Percentiles rank a stretch among this genome's conserved stretches.
phyloP scores from a whole-genome alignment of 768 basidiomycete species.

The Crucibulum laeve region DNA sequence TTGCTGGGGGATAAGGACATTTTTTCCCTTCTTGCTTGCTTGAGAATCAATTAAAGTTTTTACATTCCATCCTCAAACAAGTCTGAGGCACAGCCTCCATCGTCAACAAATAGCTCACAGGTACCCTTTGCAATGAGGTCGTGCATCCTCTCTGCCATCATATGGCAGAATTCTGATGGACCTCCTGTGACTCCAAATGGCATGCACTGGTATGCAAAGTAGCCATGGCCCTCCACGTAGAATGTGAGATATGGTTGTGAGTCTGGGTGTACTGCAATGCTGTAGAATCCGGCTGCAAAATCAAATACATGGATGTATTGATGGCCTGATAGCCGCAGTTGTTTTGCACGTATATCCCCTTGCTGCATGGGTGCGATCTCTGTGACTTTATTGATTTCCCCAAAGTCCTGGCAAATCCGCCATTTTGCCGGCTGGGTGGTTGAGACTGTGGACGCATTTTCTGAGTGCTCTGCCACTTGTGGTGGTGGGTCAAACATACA shows the following conservation, averaged over 20 bases:
- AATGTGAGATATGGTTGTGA: constrained; percentile 14
- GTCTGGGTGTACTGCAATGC: constrained; percentile 9
- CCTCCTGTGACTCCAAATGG: constrained; percentile 32
- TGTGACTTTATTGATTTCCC: constrained; percentile 23
- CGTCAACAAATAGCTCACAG: constrained; percentile 31
- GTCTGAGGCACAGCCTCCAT: constrained; percentile 22
- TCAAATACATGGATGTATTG: constrained; percentile 29
- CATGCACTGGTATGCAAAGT: constrained; percentile 19
- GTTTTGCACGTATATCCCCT: constrained; percentile 35
- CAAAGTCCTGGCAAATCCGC: constrained; percentile 33
- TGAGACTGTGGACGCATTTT: not conserved
- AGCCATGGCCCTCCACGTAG: constrained; percentile 2
- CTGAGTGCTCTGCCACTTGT: constrained; percentile 10
- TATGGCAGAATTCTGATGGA: constrained; percentile 22
- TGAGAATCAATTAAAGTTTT: constrained; percentile 17
- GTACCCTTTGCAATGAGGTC: constrained; percentile 13
- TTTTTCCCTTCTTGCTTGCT: constrained; percentile 11
- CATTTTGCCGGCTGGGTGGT: constrained; percentile 18
- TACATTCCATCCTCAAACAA: constrained; percentile 17
- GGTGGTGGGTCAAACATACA: constrained; percentile 15
- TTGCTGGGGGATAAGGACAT: constrained; percentile 23
- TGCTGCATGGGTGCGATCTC: constrained; percentile 25
- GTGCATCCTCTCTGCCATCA: constrained; percentile 13
- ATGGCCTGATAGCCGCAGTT: constrained; percentile 28
- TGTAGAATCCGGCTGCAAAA: constrained; percentile 34